Evolutionary conservation across 805 yeast genomes (phyloP), one percentile per base, ranked within the genome.

Genomic region (Lachancea lanzarotensis): DNA sequence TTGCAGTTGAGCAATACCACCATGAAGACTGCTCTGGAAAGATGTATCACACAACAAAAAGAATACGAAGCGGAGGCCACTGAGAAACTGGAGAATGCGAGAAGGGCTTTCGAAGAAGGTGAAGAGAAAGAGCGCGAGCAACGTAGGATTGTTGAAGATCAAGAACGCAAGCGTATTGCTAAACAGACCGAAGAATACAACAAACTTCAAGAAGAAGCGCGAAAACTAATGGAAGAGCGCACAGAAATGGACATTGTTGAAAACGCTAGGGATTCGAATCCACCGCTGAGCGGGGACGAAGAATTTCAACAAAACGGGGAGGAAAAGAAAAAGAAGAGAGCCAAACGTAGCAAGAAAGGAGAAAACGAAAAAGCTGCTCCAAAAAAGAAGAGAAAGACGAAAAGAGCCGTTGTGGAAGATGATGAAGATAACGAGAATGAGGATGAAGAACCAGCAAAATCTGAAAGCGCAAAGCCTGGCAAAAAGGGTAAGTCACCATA

Each of bases 1-100:
- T 91, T 93, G n/a, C 76, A 77, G 52, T 76, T 88, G 75, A 96
- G 95, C 60, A 73, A 79, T 40, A 78, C 81, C 45, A 84, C 96
- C 0, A 72, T 89, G 60, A 71, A 76, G 49, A 80, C 77, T 47
- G 83, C 89, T 59, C 72, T 93, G 51, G 84, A 76, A 52, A 76
- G 82, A 48, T 78, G 82, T 25, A 68, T 84, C 42, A 78, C 74
- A 20, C 91, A 86, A 52, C 96, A 93, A 52, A 70, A 72, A 52
- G 82, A 75, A 49, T 81, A 74, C 62, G 90, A 86, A 46, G 62
- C 62, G 15, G 73, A 75, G 46, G 70, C 78, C 43, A 73, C 75
- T 42, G 70, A 70, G 33, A 85, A 79, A 66, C 71, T 91, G 46
- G 82, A 74, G 38, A 88, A 80, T 50, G 97, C 96, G 18, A 76